A percentile compares a stretch with the other conserved stretches of the same genome.
phyloP scores from a whole-genome alignment of 768 basidiomycete species.

The Suillus variegatus region DNA sequence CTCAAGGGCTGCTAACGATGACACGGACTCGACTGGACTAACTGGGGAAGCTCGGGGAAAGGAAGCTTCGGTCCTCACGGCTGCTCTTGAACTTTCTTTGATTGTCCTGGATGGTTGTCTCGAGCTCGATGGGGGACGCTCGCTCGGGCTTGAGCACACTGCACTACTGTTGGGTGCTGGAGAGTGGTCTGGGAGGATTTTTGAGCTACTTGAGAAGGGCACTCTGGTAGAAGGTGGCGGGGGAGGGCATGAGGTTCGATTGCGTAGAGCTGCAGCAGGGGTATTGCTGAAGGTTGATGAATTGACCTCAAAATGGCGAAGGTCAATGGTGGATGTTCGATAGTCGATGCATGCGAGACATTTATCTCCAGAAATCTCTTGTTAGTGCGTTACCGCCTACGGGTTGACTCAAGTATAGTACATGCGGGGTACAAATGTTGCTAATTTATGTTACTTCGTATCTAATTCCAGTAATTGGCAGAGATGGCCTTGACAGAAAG shows the following conservation, averaged over 20 bases:
- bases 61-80: constrained; percentile 73
- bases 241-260: constrained; percentile 59
- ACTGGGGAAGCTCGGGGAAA: constrained; percentile 36
- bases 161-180: constrained; percentile 66
- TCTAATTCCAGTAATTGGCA: constrained; percentile 34
- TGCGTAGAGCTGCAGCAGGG: constrained; percentile 74
- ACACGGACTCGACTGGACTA: constrained; percentile 28
- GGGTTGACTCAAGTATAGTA: background rate
- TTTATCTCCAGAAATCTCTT: background rate
- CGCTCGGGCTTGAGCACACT: constrained; percentile 75
- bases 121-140: constrained; percentile 76
- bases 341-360: constrained; percentile 8
- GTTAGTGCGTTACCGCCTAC: background rate
- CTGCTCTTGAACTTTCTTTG: constrained; percentile 77
- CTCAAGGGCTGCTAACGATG: constrained; percentile 40
- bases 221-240: constrained; percentile 61
- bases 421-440: background rate
- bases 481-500: constrained; percentile 41
- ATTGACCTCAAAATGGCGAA: constrained; percentile 65
- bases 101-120: constrained; percentile 73
- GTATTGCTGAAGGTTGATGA: constrained; percentile 81
- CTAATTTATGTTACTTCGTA: background rate
- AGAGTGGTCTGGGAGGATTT: constrained; percentile 80
- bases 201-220: constrained; percentile 66
- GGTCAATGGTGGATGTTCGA: constrained; percentile 55